Conservation (phyloP, 768 basidiomycete genomes). For the Udeniomyces megalosporus region DNA sequence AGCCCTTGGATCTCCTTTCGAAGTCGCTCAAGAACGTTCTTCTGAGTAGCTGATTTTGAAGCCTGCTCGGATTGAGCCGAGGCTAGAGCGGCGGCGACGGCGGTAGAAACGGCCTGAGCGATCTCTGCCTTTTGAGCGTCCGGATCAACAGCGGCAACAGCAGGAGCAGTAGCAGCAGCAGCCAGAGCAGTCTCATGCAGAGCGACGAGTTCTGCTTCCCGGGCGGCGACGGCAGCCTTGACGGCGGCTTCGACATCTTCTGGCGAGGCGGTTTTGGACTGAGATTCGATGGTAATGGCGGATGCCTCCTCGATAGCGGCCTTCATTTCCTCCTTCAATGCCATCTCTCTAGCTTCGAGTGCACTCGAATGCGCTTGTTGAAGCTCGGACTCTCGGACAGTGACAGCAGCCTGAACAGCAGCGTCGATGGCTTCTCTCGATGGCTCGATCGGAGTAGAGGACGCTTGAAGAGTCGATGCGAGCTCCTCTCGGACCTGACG, state of each 20-base stretch:
- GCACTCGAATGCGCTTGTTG: background rate
- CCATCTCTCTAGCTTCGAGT: constrained; percentile 4
- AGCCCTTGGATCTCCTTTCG: background rate
- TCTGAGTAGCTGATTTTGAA: background rate
- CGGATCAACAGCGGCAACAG: background rate
- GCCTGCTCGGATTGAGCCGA: background rate
- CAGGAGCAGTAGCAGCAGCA: background rate
- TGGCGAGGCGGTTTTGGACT: background rate
- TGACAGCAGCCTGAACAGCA: constrained; percentile 11
- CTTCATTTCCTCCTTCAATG: background rate
- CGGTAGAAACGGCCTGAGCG: background rate
- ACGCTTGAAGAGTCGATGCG: background rate
- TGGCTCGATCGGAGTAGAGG: background rate
- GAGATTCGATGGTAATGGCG: background rate
- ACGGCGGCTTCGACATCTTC: constrained; percentile 5
- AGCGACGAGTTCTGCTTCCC: constrained; percentile 7
- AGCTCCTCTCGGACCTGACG: constrained; percentile 5
- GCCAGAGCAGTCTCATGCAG: constrained; percentile 3
- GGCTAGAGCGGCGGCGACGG: background rate
- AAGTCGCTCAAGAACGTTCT: background rate
- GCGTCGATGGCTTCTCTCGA: constrained; percentile 1
- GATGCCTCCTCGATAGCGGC: constrained; percentile 2
- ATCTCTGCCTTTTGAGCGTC: background rate
- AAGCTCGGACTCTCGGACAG: constrained; percentile 1
- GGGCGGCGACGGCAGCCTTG: constrained; percentile 5